Percentiles rank a stretch among this genome's conserved stretches.
These are phyloP conservation scores for Kodamaea alishanica DNA, from an alignment of 1,139 yeast genomes.

Conservation along the genomic window DNA sequence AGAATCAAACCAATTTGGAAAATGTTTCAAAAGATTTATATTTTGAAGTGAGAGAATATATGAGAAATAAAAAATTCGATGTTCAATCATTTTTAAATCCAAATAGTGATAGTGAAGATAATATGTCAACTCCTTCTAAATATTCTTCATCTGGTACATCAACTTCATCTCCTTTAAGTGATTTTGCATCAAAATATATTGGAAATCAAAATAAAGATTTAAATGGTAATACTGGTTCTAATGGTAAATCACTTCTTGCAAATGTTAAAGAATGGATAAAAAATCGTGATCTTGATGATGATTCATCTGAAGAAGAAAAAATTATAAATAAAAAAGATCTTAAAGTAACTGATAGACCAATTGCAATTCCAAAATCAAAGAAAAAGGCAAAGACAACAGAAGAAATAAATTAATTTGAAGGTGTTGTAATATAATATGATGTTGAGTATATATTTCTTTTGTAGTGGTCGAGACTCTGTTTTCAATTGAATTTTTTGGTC, in stretches of 20 bases:
- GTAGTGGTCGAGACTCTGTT: too few relatives aligned
- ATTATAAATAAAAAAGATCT: slow-evolving; percentile 1
- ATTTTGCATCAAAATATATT: slow-evolving; percentile 58
- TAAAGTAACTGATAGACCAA: slow-evolving; percentile 2
- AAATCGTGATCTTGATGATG: slow-evolving; percentile 27
- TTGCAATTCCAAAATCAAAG: slow-evolving; percentile 8
- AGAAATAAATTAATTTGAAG: background rate
- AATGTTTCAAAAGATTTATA: slow-evolving; percentile 77
- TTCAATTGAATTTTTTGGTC: too few relatives aligned
- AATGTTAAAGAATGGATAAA: slow-evolving; percentile 67
- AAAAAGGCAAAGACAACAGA: background rate
- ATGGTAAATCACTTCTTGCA: slow-evolving; percentile 46
- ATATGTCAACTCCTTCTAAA: slow-evolving; percentile 21
- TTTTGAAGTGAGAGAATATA: slow-evolving; percentile 74
- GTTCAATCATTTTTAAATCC: slow-evolving; percentile 25
- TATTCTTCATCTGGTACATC: background rate
- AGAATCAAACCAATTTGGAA: slow-evolving; percentile 65
- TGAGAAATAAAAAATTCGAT: slow-evolving; percentile 52
- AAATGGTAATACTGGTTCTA: slow-evolving; percentile 21
- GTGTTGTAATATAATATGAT: background rate
- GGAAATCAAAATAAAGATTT: slow-evolving; percentile 51
- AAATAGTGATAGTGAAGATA: slow-evolving; percentile 32
- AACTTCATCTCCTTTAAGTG: slow-evolving; percentile 48
- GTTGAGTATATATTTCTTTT: too few relatives aligned
- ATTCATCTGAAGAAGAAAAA: slow-evolving; percentile 11